Percentiles rank a stretch among this genome's conserved stretches.
Conservation (phyloP, 805 yeast genomes). For the Kazachstania psychrophila region DNA sequence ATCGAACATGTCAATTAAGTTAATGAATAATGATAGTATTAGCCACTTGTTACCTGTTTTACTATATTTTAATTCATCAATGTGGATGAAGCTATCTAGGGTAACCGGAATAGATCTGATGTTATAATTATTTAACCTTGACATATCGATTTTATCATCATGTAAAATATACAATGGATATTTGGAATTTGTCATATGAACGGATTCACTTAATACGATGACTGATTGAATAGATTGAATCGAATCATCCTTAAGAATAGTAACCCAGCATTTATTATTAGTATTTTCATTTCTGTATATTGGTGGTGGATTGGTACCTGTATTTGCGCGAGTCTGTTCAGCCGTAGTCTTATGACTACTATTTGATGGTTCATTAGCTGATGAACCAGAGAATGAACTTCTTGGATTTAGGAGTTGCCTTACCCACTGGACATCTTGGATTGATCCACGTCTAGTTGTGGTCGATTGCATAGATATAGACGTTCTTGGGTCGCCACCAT, state of each 20-base stretch:
- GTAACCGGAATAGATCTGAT: slow-evolving; percentile 6
- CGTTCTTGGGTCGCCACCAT: neutral
- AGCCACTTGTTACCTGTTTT: slow-evolving; percentile 8
- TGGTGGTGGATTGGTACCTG: no score
- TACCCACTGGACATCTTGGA: slow-evolving; percentile 28
- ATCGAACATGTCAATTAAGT: slow-evolving; percentile 17
- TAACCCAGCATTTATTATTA: slow-evolving; percentile 22
- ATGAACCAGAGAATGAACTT: slow-evolving; percentile 28
- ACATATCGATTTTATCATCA: slow-evolving; percentile 11
- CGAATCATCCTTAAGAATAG: slow-evolving; percentile 17
- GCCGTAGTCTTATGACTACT: no score
- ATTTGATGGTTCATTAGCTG: slow-evolving; percentile 15
- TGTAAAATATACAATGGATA: slow-evolving; percentile 20
- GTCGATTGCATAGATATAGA: slow-evolving; percentile 1
- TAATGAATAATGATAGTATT: slow-evolving; percentile 17
- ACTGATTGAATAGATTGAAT: slow-evolving; percentile 18
- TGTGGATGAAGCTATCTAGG: slow-evolving; percentile 2
- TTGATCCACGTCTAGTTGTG: slow-evolving; percentile 19
- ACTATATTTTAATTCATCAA: neutral
- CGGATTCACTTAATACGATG: slow-evolving; percentile 20
- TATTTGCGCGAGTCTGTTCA: no score
- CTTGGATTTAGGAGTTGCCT: slow-evolving; percentile 30
- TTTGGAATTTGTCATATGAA: slow-evolving; percentile 16
- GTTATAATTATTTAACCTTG: slow-evolving; percentile 6
- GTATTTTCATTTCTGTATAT: no score